Base-by-base conservation (phyloP, 2,329 filamentous ascomycete genomes). In the Plectosphaerella plurivora region DNA sequence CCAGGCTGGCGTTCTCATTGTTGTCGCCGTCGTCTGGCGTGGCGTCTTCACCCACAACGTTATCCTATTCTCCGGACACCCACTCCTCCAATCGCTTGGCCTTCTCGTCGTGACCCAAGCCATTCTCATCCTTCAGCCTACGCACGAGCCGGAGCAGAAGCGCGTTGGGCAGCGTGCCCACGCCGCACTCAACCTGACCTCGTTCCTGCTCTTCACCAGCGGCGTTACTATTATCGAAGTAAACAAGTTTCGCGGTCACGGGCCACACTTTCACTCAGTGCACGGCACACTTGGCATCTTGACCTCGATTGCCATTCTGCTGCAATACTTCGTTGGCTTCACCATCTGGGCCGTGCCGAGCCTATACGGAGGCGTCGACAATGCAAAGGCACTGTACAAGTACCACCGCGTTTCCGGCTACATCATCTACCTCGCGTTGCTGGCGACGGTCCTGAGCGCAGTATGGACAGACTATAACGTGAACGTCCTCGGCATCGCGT, bases 31-130 rank as follows among this genome's bases (percentile, higher is more conserved):
- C 52, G 78, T 96, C 59, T 96, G 91, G 90, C 82, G 83, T 45
- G 81, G 81, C 52, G 81, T 97, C 58, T 83, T 96, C 65, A 80
- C 83, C 42, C 77, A 86, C 51, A 69, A 74, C 28, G 65, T 95
- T 56, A 88, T 89, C 39, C 83, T 96, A 61, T 96, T 97, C 79
- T 91, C 90, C 16, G 84, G 87, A 9, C 93, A 97, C 69, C 93
- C 93, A 8, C 84, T 97, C 65, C 75, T 86, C 53, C 77, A 81
- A 71, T 77, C 74, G 11, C 59, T 87, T 53, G 91, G 84, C 47
- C 69, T 96, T 53, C 77, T 96, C 56, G 77, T 90, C 53, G 77
- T 94, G 61, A 80, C 88, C 16, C 87, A 97, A 75, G 87, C 87
- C 51, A 83, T 92, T 58, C 83, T 97, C 50, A 74, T 94, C 60